These are phyloP conservation scores for Candida odintsovae DNA, from an alignment of 805 yeast species.

Conservation along the genomic window DNA sequence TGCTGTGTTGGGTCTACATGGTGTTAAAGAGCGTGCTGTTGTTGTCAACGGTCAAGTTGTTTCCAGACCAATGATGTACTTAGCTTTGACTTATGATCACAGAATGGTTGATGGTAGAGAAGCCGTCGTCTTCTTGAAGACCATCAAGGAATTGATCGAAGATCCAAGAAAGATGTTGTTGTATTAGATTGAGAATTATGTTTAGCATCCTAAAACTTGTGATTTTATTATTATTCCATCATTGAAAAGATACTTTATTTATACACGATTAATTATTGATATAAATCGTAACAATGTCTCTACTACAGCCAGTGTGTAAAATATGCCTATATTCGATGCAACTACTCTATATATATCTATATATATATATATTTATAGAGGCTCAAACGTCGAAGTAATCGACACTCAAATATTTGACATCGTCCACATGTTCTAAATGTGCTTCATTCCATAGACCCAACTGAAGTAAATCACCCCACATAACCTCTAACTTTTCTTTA, in stretches of 20 bases:
- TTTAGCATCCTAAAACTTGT: background rate
- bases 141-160: slow-evolving; percentile 94
- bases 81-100: slow-evolving; percentile 97
- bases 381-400: slow-evolving; percentile 14
- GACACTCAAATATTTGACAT: slow-evolving; percentile 30
- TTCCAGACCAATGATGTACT: slow-evolving; percentile 98
- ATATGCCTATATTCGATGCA: background rate
- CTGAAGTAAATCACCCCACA: slow-evolving; percentile 68
- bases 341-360: too few species aligned
- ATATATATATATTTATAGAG: too few species aligned
- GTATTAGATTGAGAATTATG: slow-evolving; percentile 20
- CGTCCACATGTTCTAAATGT: slow-evolving; percentile 26
- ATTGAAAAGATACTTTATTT: background rate
- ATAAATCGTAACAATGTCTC: background rate
- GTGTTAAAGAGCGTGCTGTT: slow-evolving; percentile 96
- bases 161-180: slow-evolving; percentile 98
- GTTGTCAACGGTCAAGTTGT: slow-evolving; percentile 94
- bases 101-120: slow-evolving; percentile 98
- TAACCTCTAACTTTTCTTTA: slow-evolving; percentile 63
- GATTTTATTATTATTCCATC: background rate
- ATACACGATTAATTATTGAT: background rate
- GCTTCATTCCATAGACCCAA: slow-evolving; percentile 44
- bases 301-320: background rate
- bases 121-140: slow-evolving; percentile 94
- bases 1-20: slow-evolving; percentile 96